Percentiles rank a stretch among this genome's conserved stretches.
These are phyloP conservation scores for Bauhinia variegata DNA, from an alignment of 306 rosid genomes.

Conservation along the genomic window DNA sequence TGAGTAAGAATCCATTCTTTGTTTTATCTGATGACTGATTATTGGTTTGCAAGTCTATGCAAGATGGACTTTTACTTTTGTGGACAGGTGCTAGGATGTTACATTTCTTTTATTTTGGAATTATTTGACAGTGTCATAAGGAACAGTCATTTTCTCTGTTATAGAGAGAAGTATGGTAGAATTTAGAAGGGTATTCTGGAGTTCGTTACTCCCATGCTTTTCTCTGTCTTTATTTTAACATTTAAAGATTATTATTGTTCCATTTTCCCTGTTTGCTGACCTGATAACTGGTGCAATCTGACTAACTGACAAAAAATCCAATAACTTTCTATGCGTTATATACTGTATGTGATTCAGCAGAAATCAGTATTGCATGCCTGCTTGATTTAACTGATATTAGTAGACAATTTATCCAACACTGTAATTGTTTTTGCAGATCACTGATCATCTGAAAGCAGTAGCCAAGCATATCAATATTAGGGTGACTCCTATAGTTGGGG, in stretches of 20 bases:
- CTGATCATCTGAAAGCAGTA: slow-evolving; percentile 80
- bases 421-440: slow-evolving; percentile 58
- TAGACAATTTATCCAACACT: slow-evolving; percentile 15
- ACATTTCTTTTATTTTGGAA: too few relatives aligned
- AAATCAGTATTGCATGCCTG: not conserved
- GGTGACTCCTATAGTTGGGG: slow-evolving; percentile 92
- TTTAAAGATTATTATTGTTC: too few relatives aligned
- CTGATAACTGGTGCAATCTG: not conserved
- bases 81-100: not conserved
- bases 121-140: not conserved
- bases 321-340: not conserved
- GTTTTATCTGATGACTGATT: too few relatives aligned
- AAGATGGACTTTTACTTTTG: not conserved
- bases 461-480: slow-evolving; percentile 62
- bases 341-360: slow-evolving; percentile 6
- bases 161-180: not conserved
- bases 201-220: not conserved
- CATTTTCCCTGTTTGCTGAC: not conserved
- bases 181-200: not conserved
- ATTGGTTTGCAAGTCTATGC: too few relatives aligned
- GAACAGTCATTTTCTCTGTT: not conserved
- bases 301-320: slow-evolving; percentile 3
- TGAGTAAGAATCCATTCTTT: not conserved
- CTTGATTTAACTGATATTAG: not conserved
- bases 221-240: not conserved